Evolutionary conservation across 1,284 basidiomycete genomes (phyloP), one percentile per base, ranked within the genome.

Genomic region (Papiliotrema terrestris): DNA sequence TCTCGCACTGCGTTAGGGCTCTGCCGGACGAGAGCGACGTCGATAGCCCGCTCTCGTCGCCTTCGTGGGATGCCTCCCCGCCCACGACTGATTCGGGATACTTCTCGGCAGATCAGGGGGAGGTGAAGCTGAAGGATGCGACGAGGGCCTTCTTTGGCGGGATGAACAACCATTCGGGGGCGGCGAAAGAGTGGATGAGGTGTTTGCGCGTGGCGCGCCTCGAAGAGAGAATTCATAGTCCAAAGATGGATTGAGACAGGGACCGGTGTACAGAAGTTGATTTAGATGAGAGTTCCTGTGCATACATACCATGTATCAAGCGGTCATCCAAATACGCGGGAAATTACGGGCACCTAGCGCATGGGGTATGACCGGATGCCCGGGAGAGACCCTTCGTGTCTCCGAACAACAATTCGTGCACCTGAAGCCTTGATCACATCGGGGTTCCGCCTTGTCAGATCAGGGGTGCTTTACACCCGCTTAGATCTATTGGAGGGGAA

Each of bases 121-220:
- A 49, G 17, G 51, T 49, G 15, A 37, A 37, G 29, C 71, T 74
- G 63, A 77, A 71, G 56, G 81, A 86, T 55, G 83, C 85, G 0
- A 80, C 81, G 14, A 82, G 80, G 79, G 84, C 86, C 2, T 88
- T 88, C 74, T 78, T 81, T 51, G 86, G 86, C 14, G 86, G 86
- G 14, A 74, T 88, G 66, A 89, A 89, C 68, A 83, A 83, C 54
- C 87, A 89, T 65, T 84, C 84, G 20, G 79, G 81, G 23, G 81
- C 83, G 1, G 86, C 86, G 15, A 81, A 78, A 60, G 79, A 78
- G 59, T 77, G 79, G 49, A 81, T 87, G 82, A 70, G 72, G 52
- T 79, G 80, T 59, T 65, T 83, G 23, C 68, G 80, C 45, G 69
- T 85, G 1, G 84, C 84, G 15, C 78, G 67, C 52, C 60, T 82